Evolutionary conservation across 108 stramenopile species (phyloP).

Genomic region (Seminavis robusta): DNA sequence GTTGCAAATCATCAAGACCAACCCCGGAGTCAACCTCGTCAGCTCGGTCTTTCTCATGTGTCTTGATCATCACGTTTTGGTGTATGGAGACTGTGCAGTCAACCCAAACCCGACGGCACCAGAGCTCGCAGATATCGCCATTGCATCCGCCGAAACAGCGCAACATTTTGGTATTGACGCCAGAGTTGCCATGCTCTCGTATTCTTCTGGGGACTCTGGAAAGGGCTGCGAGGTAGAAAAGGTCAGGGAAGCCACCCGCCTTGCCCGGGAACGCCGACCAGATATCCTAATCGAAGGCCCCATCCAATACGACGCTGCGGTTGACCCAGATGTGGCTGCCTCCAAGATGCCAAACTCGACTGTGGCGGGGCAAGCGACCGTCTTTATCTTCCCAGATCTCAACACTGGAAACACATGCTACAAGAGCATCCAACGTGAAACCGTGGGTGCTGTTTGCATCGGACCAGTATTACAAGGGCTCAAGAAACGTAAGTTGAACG

Average conservation of each 20-base stretch:
- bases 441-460: conserved; percentile 26
- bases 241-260: conserved; percentile 26
- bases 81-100: conserved; percentile 46
- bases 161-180: conserved; percentile 36
- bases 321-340: conserved; percentile 24
- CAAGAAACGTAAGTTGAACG: no score
- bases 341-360: conserved; percentile 26
- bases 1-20: conserved; percentile 37
- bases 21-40: conserved; percentile 10
- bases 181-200: conserved; percentile 41
- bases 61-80: conserved; percentile 23
- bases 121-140: conserved; percentile 42
- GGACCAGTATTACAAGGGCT: conserved; percentile 46
- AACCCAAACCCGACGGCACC: conserved; percentile 37
- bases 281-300: conserved; percentile 39
- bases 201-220: conserved; percentile 29
- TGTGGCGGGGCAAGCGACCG: conserved; percentile 33
- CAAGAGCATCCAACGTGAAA: conserved; percentile 39
- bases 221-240: conserved; percentile 34
- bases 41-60: conserved; percentile 47
- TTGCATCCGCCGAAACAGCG: conserved; percentile 26
- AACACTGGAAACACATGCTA: conserved; percentile 39
- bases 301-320: conserved; percentile 41
- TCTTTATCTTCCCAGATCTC: conserved; percentile 36
- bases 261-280: conserved; percentile 25